Conservation (phyloP, 495 filamentous ascomycete genomes). For the Clohesyomyces aquaticus region DNA sequence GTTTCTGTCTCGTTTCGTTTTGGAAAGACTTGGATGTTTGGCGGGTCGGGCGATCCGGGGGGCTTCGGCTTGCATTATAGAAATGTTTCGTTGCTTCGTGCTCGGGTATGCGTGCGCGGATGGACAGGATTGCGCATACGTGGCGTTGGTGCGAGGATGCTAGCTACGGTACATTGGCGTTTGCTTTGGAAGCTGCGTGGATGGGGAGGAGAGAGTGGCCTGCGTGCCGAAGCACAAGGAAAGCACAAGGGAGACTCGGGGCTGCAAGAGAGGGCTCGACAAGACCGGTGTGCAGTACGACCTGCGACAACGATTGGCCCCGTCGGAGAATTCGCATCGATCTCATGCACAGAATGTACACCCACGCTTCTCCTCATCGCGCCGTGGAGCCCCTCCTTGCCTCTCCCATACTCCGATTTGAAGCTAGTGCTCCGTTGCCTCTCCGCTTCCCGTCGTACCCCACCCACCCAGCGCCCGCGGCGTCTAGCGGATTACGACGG, state of each 20-base stretch:
- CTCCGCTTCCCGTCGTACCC: too few relatives aligned
- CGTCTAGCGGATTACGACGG: too few relatives aligned
- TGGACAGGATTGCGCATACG: constrained; percentile 9
- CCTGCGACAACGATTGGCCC: not conserved
- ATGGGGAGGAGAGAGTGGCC: not conserved
- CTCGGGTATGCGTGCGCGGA: not conserved
- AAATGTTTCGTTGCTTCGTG: not conserved
- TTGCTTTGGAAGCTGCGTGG: too few relatives aligned
- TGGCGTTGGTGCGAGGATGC: constrained; percentile 12
- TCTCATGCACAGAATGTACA: constrained; percentile 3
- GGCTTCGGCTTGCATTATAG: not conserved
- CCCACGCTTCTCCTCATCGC: too few relatives aligned
- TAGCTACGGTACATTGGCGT: not conserved
- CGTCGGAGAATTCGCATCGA: constrained; percentile 8
- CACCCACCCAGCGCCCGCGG: not conserved
- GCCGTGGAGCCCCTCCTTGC: too few relatives aligned
- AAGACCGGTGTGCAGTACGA: not conserved
- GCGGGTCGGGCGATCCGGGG: too few relatives aligned
- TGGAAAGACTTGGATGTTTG: too few relatives aligned
- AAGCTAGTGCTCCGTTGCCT: too few relatives aligned
- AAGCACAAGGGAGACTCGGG: not conserved
- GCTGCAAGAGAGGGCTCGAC: not conserved
- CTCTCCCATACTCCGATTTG: too few relatives aligned
- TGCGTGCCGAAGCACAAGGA: not conserved
- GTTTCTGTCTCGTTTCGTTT: too few relatives aligned